phyloP scores from a whole-genome alignment of 1,284 basidiomycete genomes.

The Stygiomarasmius scandens region DNA sequence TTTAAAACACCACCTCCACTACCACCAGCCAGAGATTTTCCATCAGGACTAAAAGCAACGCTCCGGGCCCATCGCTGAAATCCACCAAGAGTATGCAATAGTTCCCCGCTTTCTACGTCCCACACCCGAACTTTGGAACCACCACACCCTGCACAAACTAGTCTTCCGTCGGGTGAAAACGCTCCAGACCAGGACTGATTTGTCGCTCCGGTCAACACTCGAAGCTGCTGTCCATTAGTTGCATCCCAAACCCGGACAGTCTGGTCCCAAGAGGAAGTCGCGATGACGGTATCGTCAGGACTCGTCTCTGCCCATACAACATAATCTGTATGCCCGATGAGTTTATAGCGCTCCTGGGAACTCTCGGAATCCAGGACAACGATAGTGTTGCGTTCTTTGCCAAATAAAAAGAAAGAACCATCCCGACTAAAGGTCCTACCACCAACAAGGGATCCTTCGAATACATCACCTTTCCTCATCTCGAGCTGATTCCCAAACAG shows the following conservation, averaged over 20 bases:
- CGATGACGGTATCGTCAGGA: conserved; percentile 13
- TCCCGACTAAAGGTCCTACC: conserved; percentile 14
- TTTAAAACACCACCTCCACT: not conserved
- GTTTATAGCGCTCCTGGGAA: conserved; percentile 6
- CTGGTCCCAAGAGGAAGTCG: conserved; percentile 15
- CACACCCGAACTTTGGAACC: conserved; percentile 11
- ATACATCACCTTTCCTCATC: not conserved
- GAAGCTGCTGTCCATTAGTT: conserved; percentile 9
- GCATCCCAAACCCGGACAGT: conserved; percentile 19
- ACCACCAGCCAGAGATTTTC: conserved; percentile 7
- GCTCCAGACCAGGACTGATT: conserved; percentile 16
- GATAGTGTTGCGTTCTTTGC: not conserved
- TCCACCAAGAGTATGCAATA: conserved; percentile 13
- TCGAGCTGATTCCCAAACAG: not conserved
- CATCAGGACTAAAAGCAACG: conserved; percentile 17
- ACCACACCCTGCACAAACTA: conserved; percentile 10
- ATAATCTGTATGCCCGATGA: conserved; percentile 13
- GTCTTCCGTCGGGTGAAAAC: conserved; percentile 13
- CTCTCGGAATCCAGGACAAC: conserved; percentile 10
- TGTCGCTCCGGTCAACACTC: conserved; percentile 5
- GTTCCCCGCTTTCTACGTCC: conserved; percentile 13
- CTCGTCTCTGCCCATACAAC: conserved; percentile 16
- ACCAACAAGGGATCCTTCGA: not conserved
- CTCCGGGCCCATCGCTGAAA: conserved; percentile 5
- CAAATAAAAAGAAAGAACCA: conserved; percentile 8